Percentiles rank a stretch among this genome's conserved stretches.
phyloP scores from a whole-genome alignment of 2,329 filamentous ascomycete species.

The Aciculosporium take region DNA sequence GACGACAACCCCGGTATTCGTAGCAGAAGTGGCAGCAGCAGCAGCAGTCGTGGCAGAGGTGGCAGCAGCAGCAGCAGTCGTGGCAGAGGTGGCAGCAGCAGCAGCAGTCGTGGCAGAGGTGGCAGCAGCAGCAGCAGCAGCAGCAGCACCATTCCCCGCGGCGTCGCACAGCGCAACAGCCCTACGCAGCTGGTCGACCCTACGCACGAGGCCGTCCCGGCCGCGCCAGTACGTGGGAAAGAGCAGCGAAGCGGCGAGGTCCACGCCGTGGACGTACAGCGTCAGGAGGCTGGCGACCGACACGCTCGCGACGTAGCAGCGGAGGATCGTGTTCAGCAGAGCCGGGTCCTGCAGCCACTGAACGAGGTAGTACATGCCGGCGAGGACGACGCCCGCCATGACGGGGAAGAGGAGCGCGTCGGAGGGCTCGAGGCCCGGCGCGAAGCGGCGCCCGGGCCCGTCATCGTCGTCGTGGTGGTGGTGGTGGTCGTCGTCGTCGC shows the following conservation, averaged over 20 bases:
- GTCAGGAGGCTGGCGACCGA: conserved; percentile 64
- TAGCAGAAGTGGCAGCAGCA: conserved; percentile 11
- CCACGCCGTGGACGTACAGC: conserved; percentile 57
- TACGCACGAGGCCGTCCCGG: conserved; percentile 27
- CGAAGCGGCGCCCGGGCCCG: conserved; percentile 29
- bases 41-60: conserved; percentile 12
- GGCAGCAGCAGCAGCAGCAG: conserved; percentile 11
- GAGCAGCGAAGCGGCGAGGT: conserved; percentile 48
- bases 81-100: conserved; percentile 13
- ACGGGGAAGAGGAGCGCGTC: conserved; percentile 81
- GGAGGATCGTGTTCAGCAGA: conserved; percentile 68
- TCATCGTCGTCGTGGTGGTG: conserved; percentile 30
- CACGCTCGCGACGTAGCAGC: conserved; percentile 69
- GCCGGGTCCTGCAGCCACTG: conserved; percentile 75
- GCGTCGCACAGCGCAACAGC: conserved; percentile 24
- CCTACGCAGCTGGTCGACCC: conserved; percentile 27
- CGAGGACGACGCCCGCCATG: conserved; percentile 56
- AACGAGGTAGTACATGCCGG: conserved; percentile 73
- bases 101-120: too few relatives aligned
- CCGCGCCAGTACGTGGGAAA: conserved; percentile 59
- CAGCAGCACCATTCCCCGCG: conserved; percentile 15
- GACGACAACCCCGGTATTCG: too few relatives aligned
- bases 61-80: conserved; percentile 15
- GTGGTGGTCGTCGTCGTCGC: conserved; percentile 29
- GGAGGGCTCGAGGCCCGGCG: conserved; percentile 42